Percentiles rank a stretch among this genome's conserved stretches.
Conservation (phyloP, 2,329 filamentous ascomycete genomes). For the Zymoseptoria crescenta region DNA sequence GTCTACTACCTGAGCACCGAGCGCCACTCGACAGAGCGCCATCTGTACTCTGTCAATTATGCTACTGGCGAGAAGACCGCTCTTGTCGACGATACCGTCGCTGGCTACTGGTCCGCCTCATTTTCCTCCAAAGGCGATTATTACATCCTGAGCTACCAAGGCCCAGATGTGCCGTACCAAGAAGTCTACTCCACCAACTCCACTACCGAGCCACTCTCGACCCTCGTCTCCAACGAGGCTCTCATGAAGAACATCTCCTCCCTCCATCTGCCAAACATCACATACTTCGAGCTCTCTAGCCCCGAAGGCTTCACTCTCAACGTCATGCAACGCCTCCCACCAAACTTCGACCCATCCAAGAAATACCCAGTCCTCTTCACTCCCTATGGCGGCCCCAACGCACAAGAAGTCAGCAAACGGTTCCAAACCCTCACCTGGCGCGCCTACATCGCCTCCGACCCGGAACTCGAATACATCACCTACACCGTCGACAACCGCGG, state of each 20-base stretch:
- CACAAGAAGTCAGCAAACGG: constrained; percentile 52
- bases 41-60: constrained; percentile 60
- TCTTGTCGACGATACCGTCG: constrained; percentile 53
- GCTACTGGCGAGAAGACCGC: constrained; percentile 46
- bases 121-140: constrained; percentile 57
- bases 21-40: constrained; percentile 58
- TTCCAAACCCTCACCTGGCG: constrained; percentile 52
- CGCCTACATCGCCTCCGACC: constrained; percentile 58
- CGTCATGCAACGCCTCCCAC: constrained; percentile 57
- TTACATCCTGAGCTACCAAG: constrained; percentile 58
- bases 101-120: constrained; percentile 56
- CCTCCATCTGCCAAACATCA: constrained; percentile 57
- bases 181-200: constrained; percentile 55
- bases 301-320: constrained; percentile 55
- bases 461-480: constrained; percentile 60
- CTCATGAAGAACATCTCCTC: constrained; percentile 49
- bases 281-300: constrained; percentile 55
- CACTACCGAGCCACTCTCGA: constrained; percentile 46
- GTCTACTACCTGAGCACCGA: constrained; percentile 61
- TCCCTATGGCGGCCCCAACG: constrained; percentile 60
- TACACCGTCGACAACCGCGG: constrained; percentile 62
- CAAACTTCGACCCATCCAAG: constrained; percentile 54
- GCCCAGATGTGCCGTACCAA: constrained; percentile 62
- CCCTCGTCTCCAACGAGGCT: constrained; percentile 52
- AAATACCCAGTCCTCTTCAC: constrained; percentile 61